phyloP scores from a whole-genome alignment of 106 monocot genomes.

The Cymbidium sinense region DNA sequence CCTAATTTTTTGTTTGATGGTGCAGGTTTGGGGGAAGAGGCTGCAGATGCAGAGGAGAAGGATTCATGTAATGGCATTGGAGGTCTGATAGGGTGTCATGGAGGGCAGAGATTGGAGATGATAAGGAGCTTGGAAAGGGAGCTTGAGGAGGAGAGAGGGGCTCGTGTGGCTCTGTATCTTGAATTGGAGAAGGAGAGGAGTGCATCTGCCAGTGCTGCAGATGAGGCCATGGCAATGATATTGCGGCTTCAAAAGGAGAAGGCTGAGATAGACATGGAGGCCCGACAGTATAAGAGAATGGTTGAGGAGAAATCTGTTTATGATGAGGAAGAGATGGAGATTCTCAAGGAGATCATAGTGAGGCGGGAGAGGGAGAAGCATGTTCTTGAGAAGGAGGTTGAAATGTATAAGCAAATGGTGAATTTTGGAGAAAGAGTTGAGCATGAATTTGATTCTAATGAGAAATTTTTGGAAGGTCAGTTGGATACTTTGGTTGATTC shows the following conservation, averaged over 20 bases:
- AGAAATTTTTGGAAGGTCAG: conserved; percentile 1
- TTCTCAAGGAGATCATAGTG: conserved; percentile 84
- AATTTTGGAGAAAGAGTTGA: conserved; percentile 4
- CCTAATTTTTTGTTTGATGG: neutral
- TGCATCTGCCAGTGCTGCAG: conserved; percentile 73
- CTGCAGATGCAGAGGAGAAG: neutral
- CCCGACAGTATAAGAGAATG: conserved; percentile 68
- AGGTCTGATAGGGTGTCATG: conserved; percentile 4
- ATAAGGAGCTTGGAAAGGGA: conserved; percentile 37
- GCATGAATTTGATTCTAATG: conserved; percentile 6
- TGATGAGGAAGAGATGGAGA: conserved; percentile 80
- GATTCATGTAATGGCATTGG: neutral
- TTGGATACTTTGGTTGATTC: conserved; percentile 13
- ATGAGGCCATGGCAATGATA: conserved; percentile 99
- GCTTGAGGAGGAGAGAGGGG: conserved; percentile 46
- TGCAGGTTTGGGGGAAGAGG: neutral
- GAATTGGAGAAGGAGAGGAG: conserved; percentile 95
- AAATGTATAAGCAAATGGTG: conserved; percentile 40
- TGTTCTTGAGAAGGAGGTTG: conserved; percentile 63
- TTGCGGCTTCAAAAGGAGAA: conserved; percentile 85
- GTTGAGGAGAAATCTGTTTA: conserved; percentile 74
- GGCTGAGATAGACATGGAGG: conserved; percentile 75
- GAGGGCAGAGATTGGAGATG: conserved; percentile 1
- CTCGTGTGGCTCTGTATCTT: conserved; percentile 41
- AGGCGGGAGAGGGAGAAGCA: conserved; percentile 67